Percentiles rank a stretch among this genome's conserved stretches.
Conservation (phyloP, 352 stramenopile species). For the Phytophthora syringae region DNA sequence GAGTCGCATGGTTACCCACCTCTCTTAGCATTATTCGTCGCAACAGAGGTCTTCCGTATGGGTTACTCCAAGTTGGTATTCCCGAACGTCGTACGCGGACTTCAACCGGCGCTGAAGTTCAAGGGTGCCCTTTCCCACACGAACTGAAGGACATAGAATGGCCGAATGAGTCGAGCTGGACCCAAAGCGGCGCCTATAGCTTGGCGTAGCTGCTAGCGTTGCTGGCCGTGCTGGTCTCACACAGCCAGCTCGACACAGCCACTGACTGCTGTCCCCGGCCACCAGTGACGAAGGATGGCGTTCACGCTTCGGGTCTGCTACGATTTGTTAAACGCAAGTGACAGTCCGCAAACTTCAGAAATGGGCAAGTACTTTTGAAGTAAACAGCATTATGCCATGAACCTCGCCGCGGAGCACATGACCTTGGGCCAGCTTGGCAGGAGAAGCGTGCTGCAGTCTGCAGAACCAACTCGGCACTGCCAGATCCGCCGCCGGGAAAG, state of each 20-base stretch:
- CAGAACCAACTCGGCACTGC: too few species aligned
- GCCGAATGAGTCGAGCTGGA: too few species aligned
- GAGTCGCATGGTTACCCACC: too few species aligned
- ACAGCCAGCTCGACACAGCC: too few species aligned
- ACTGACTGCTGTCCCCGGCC: neutral
- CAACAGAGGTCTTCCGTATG: neutral
- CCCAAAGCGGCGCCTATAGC: neutral
- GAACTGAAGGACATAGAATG: constrained; percentile 39
- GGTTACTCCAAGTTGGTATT: too few species aligned
- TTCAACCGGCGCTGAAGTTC: constrained; percentile 42
- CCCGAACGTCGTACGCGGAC: constrained; percentile 12
- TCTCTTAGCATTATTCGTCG: too few species aligned
- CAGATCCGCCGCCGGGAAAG: neutral
- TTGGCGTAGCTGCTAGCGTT: neutral
- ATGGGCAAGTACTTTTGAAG: too few species aligned
- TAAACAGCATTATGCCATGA: too few species aligned
- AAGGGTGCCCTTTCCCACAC: constrained; percentile 22
- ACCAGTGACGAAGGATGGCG: neutral
- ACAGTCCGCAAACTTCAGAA: constrained; percentile 36
- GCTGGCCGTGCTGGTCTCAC: too few species aligned
- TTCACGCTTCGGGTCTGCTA: constrained; percentile 6
- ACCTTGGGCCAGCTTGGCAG: too few species aligned
- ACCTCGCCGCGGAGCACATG: too few species aligned
- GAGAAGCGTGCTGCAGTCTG: too few species aligned
- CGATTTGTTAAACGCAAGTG: constrained; percentile 34